These are phyloP conservation scores for Sisymbrium irio DNA, from an alignment of 345 rosid species.

Conservation along the genomic window DNA sequence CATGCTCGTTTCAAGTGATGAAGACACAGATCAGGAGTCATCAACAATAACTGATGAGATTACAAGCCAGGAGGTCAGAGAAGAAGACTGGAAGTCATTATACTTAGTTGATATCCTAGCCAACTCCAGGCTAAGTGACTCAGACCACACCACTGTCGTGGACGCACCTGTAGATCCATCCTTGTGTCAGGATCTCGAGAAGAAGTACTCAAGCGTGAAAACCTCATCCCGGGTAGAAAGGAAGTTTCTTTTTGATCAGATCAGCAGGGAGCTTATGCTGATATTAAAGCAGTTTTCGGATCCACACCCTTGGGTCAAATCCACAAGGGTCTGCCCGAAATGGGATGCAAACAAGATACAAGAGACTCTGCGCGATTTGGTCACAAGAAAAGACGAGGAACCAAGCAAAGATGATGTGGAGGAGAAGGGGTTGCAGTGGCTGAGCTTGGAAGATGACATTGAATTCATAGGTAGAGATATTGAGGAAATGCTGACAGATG, in stretches of 20 bases:
- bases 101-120: slow-evolving; percentile 54
- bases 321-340: slow-evolving; percentile 23
- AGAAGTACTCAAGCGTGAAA: slow-evolving; percentile 42
- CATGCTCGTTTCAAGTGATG: slow-evolving; percentile 66
- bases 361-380: slow-evolving; percentile 44
- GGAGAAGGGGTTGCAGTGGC: slow-evolving; percentile 51
- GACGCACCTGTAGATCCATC: slow-evolving; percentile 54
- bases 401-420: slow-evolving; percentile 41
- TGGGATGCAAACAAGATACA: slow-evolving; percentile 46
- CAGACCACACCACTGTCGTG: slow-evolving; percentile 43
- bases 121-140: slow-evolving; percentile 47
- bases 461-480: slow-evolving; percentile 70
- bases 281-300: slow-evolving; percentile 45
- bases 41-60: slow-evolving; percentile 33
- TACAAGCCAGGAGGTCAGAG: slow-evolving; percentile 27
- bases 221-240: slow-evolving; percentile 61
- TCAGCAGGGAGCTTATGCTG: slow-evolving; percentile 52
- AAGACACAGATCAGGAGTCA: slow-evolving; percentile 47
- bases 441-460: slow-evolving; percentile 49
- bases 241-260: slow-evolving; percentile 61
- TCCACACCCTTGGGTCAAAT: slow-evolving; percentile 63
- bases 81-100: slow-evolving; percentile 45
- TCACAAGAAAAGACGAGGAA: slow-evolving; percentile 42
- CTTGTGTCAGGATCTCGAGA: slow-evolving; percentile 75
- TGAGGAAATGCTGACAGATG: slow-evolving; percentile 63